These are phyloP conservation scores for Pisolithus microcarpus DNA, from an alignment of 768 basidiomycete species.

Conservation along the genomic window DNA sequence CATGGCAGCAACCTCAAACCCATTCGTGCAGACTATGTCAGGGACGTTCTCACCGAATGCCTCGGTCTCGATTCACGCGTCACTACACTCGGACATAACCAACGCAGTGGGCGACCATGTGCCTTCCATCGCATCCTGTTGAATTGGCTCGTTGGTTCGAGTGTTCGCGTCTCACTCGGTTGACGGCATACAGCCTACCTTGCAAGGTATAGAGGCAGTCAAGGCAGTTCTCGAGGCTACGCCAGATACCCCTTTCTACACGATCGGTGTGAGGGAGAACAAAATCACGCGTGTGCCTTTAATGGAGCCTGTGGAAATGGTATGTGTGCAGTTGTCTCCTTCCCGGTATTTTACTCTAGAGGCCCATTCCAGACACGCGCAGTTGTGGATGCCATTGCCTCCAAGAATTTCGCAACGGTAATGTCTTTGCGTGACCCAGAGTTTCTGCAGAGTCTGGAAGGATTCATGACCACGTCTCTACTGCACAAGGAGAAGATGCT, in stretches of 20 bases:
- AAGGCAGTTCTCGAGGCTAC: constrained; percentile 79
- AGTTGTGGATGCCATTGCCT: constrained; percentile 74
- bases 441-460: constrained; percentile 78
- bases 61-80: constrained; percentile 93
- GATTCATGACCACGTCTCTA: constrained; percentile 71
- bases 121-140: constrained; percentile 91
- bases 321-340: constrained; percentile 20
- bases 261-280: constrained; percentile 95
- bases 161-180: neutral
- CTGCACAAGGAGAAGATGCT: constrained; percentile 49
- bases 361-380: constrained; percentile 60
- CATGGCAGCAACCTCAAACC: constrained; percentile 82
- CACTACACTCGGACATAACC: constrained; percentile 94
- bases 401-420: constrained; percentile 79
- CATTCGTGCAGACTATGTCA: constrained; percentile 89
- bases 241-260: constrained; percentile 89
- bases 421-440: constrained; percentile 88
- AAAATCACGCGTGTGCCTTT: constrained; percentile 89
- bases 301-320: constrained; percentile 89
- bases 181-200: constrained; percentile 60
- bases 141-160: too few species aligned
- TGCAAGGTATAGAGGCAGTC: constrained; percentile 95
- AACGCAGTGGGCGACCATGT: constrained; percentile 90
- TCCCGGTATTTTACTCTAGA: neutral
- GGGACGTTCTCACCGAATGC: constrained; percentile 77